phyloP scores from a whole-genome alignment of 1,139 yeast genomes.

The Yamadazyma epiphylla region DNA sequence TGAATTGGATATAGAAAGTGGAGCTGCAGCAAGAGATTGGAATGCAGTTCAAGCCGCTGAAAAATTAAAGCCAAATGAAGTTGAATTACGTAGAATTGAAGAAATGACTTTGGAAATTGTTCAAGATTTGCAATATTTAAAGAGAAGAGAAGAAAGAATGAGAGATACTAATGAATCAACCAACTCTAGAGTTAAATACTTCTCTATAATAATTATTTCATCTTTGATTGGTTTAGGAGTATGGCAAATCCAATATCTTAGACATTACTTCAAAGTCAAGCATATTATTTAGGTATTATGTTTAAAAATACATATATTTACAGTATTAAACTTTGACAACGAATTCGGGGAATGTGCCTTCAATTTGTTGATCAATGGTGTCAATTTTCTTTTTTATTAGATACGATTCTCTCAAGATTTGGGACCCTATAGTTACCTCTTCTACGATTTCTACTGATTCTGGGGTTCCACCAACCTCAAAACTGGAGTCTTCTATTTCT shows the following conservation, averaged over 20 bases:
- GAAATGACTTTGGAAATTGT: constrained; percentile 79
- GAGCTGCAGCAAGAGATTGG: constrained; percentile 98
- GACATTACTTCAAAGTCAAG: constrained; percentile 90
- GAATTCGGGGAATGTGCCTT: too few relatives aligned
- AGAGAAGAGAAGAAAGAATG: constrained; percentile 82
- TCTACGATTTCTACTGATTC: too few relatives aligned
- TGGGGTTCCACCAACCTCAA: too few relatives aligned
- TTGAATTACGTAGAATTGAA: constrained; percentile 80
- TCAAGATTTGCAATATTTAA: constrained; percentile 75
- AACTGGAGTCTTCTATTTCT: too few relatives aligned
- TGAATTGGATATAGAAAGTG: constrained; percentile 90
- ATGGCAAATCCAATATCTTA: constrained; percentile 89
- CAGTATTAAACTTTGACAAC: too few relatives aligned
- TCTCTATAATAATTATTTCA: constrained; percentile 65
- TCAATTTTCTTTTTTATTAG: too few relatives aligned
- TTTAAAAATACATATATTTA: too few relatives aligned
- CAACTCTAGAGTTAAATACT: constrained; percentile 79
- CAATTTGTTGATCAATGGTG: too few relatives aligned
- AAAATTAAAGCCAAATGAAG: constrained; percentile 88
- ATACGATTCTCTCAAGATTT: too few relatives aligned
- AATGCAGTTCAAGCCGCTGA: constrained; percentile 90
- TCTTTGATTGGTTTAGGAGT: constrained; percentile 75
- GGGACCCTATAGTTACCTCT: too few relatives aligned
- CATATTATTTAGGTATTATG: constrained; percentile 62
- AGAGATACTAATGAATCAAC: constrained; percentile 97